These are phyloP conservation scores for Bertia moriformis DNA, from an alignment of 2,329 filamentous ascomycete genomes.

Conservation along the genomic window DNA sequence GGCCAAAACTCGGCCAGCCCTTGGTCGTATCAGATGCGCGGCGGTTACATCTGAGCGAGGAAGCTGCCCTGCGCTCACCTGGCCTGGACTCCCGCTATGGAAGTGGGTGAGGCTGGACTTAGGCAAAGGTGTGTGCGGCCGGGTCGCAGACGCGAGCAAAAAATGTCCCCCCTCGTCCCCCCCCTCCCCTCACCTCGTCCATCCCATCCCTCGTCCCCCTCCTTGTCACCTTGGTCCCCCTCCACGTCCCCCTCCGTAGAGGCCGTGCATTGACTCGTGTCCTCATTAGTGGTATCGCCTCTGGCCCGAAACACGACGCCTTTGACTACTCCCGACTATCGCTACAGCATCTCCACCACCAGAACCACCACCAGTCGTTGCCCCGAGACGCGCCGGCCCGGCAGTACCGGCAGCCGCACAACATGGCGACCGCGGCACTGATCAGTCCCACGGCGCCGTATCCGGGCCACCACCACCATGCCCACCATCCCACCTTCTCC, in stretches of 20 bases:
- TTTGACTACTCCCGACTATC: background rate
- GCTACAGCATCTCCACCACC: background rate
- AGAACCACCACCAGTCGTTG: background rate
- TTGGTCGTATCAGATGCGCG: background rate
- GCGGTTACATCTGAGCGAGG: too few species aligned
- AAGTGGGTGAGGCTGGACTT: background rate
- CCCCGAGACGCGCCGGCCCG: background rate
- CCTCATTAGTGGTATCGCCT: too few species aligned
- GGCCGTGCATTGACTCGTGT: too few species aligned
- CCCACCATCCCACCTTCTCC: slow-evolving; percentile 5
- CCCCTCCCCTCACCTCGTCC: background rate
- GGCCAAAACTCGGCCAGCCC: background rate
- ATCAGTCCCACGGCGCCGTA: background rate
- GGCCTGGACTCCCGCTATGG: background rate
- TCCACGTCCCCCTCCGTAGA: background rate
- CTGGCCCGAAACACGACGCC: too few species aligned
- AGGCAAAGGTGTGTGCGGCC: background rate
- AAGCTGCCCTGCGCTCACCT: background rate
- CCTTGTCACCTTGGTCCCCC: background rate
- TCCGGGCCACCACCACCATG: background rate
- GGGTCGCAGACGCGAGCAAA: background rate
- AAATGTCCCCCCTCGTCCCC: background rate
- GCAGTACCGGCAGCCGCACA: background rate
- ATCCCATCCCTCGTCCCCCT: background rate
- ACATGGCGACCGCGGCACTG: background rate